Percentiles rank a stretch among this genome's conserved stretches.
Conservation (phyloP, 306 rosid genomes). For the Dalbergia cochinchinensis region DNA sequence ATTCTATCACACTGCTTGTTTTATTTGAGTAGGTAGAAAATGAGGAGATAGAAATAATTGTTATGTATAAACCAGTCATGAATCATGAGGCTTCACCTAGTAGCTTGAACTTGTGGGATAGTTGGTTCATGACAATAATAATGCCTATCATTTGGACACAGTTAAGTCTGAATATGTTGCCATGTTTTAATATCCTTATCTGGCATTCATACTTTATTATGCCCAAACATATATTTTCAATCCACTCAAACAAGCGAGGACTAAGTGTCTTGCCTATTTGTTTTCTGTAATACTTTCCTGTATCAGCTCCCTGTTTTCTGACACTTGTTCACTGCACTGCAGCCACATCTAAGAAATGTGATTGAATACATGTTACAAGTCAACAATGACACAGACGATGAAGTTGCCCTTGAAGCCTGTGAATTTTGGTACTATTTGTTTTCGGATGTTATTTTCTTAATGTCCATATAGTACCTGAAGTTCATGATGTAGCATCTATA, state of each 20-base stretch:
- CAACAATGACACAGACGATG: constrained; percentile 92
- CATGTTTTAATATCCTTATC: constrained; percentile 28
- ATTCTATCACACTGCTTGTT: constrained; percentile 27
- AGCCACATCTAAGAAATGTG: constrained; percentile 89
- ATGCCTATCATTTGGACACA: constrained; percentile 25
- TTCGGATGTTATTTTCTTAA: constrained; percentile 26
- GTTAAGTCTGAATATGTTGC: constrained; percentile 8
- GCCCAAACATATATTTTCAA: constrained; percentile 2
- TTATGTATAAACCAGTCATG: background rate
- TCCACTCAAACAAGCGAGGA: constrained; percentile 28
- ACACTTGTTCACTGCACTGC: constrained; percentile 56
- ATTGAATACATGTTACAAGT: constrained; percentile 98
- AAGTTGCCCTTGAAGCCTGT: constrained; percentile 98
- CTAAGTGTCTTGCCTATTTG: constrained; percentile 27
- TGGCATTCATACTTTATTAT: constrained; percentile 9
- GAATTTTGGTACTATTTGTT: constrained; percentile 87
- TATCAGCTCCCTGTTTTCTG: constrained; percentile 40
- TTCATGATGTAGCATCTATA: constrained; percentile 39
- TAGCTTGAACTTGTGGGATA: background rate
- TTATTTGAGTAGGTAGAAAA: constrained; percentile 24
- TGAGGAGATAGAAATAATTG: background rate
- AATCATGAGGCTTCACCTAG: background rate
- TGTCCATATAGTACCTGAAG: constrained; percentile 30
- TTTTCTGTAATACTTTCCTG: constrained; percentile 25
- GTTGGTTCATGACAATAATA: background rate